A percentile compares a stretch with the other conserved stretches of the same genome.
phyloP scores from a whole-genome alignment of 768 basidiomycete genomes.

The Mycena venus region DNA sequence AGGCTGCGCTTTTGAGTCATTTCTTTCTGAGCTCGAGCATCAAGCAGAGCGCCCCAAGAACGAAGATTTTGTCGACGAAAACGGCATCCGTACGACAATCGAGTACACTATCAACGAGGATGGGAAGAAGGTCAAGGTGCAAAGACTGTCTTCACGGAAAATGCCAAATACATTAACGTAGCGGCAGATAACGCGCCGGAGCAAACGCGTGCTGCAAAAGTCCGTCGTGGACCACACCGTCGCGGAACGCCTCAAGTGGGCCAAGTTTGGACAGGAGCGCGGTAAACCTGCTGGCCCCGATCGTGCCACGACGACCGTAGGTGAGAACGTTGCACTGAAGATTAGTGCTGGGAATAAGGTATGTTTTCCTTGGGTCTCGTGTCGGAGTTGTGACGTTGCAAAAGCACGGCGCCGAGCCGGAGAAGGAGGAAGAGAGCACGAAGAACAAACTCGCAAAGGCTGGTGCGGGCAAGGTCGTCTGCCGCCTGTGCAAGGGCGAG shows the following conservation, averaged over 20 bases:
- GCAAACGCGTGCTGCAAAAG: conserved; percentile 89
- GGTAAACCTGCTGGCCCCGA: conserved; percentile 92
- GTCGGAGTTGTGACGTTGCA: neutral
- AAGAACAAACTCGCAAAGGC: conserved; percentile 78
- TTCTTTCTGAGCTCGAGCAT: neutral
- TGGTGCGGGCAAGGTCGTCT: conserved; percentile 90
- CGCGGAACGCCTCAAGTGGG: conserved; percentile 93
- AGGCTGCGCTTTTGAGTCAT: conserved; percentile 4
- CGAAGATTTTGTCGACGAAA: conserved; percentile 84
- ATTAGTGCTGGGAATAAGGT: conserved; percentile 74
- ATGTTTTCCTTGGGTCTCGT: conserved; percentile 3
- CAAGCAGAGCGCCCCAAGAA: conserved; percentile 65
- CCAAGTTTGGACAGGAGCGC: conserved; percentile 93
- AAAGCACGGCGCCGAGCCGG: conserved; percentile 71
- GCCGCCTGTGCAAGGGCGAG: conserved; percentile 95
- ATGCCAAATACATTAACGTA: neutral
- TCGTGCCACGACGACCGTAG: conserved; percentile 94
- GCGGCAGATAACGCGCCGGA: conserved; percentile 86
- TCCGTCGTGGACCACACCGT: conserved; percentile 94
- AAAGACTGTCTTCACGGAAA: too few relatives aligned
- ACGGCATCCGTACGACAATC: conserved; percentile 88
- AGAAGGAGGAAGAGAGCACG: conserved; percentile 74
- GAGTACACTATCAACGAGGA: conserved; percentile 91
- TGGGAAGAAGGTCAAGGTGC: conserved; percentile 94
- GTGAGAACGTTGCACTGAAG: conserved; percentile 65